Evolutionary conservation across 2,329 filamentous ascomycete species (phyloP), one percentile per base, ranked within the genome.

Genomic region (Graphium sp.): DNA sequence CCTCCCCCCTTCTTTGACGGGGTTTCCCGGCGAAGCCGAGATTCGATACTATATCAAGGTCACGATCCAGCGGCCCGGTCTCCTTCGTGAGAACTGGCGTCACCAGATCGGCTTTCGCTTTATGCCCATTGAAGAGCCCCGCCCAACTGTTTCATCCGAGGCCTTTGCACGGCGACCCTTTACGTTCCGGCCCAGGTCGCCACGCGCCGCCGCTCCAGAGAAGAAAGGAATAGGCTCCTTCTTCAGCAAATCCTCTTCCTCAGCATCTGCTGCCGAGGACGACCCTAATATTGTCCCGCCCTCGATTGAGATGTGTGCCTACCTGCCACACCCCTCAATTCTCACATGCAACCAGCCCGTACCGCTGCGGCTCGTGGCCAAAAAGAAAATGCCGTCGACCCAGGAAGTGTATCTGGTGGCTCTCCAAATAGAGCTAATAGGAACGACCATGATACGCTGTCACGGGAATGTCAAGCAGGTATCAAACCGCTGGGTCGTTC

Each of bases 11-110:
- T 91, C 84, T 5, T 57, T 95, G 30, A 80, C 68, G n/a, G 83
- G 82, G 4, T 85, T 89, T 39, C 81, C 82, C 0, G 77, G 76
- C 18, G 73, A 85, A 49, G 87, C 85, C 14, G 84, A 93, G 51
- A 85, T 95, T 34, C 69, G 75, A 39, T 98, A 98, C 53, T 98
- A 81, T 47, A 66, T 95, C 46, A 98, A 98, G 49, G 83, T 79
- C n/a, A 95, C 89, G 0, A 74, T 95, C 5, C 81, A 84, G 43
- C 65, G 84, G n/a, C 83, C 84, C 0, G 75, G 79, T 10, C 64
- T 94, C 34, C 82, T 91, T 52, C 87, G 87, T 46, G 84, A 93
- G 53, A 94, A 94, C 43, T 79, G 83, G 49, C 64, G 85, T 13
- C 61, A 62, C 37, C 57, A 67, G 36, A 44, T 63, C 20, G 71